Evolutionary conservation across 2,329 filamentous ascomycete species (phyloP).

Genomic region (Fusarium circinatum): DNA sequence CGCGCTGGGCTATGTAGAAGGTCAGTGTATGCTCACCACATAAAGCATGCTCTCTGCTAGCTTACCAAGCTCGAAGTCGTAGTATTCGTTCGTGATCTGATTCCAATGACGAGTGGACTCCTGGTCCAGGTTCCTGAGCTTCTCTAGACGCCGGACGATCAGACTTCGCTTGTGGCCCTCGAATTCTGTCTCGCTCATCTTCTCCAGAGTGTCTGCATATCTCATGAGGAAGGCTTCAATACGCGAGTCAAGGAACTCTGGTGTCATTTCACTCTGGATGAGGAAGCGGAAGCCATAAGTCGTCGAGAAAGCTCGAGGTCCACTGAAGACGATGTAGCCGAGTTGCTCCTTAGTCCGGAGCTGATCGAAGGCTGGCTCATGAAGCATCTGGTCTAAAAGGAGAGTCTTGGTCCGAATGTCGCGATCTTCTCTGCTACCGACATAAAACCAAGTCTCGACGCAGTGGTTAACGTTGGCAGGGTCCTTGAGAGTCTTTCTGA

Average conservation of each 20-base stretch:
- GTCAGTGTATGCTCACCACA: slow-evolving; percentile 25
- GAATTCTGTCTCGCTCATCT: slow-evolving; percentile 86
- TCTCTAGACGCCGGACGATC: slow-evolving; percentile 87
- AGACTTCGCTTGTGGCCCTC: slow-evolving; percentile 91
- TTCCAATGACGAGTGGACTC: slow-evolving; percentile 86
- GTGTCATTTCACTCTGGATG: slow-evolving; percentile 90
- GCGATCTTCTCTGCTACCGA: slow-evolving; percentile 77
- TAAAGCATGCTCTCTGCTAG: slow-evolving; percentile 20
- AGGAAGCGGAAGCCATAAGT: slow-evolving; percentile 89
- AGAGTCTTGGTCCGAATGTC: slow-evolving; percentile 78
- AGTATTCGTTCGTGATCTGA: slow-evolving; percentile 86
- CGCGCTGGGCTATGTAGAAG: slow-evolving; percentile 68
- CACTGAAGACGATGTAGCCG: slow-evolving; percentile 94
- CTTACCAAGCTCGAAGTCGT: slow-evolving; percentile 88
- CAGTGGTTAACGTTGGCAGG: slow-evolving; percentile 90
- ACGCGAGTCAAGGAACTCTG: slow-evolving; percentile 84
- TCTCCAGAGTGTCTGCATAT: slow-evolving; percentile 72
- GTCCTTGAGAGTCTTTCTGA: slow-evolving; percentile 82
- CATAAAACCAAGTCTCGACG: slow-evolving; percentile 79
- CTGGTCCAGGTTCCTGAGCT: slow-evolving; percentile 88
- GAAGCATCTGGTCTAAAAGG: slow-evolving; percentile 87
- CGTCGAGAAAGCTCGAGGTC: slow-evolving; percentile 75
- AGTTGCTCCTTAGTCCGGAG: slow-evolving; percentile 96
- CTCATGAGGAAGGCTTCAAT: slow-evolving; percentile 85
- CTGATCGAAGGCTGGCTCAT: slow-evolving; percentile 94